These are phyloP conservation scores for Coriolopsis trogii DNA, from an alignment of 1,284 basidiomycete genomes.

Conservation along the genomic window DNA sequence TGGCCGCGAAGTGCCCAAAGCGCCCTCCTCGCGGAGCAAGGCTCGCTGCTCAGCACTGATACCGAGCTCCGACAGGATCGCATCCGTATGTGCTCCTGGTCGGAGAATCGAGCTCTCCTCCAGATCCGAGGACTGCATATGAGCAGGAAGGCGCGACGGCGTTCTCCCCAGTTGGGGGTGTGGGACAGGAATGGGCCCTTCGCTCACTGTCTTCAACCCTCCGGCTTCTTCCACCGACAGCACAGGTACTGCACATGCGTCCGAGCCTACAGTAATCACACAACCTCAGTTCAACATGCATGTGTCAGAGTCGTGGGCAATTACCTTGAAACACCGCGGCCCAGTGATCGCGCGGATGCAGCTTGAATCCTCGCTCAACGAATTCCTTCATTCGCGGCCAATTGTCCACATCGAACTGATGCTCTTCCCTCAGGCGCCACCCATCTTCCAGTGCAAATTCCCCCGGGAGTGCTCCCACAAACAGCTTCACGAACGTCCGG, in stretches of 20 bases:
- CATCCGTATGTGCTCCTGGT: slow-evolving; percentile 56
- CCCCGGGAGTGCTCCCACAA: slow-evolving; percentile 52
- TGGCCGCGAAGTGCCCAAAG: slow-evolving; percentile 11
- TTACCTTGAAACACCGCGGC: slow-evolving; percentile 64
- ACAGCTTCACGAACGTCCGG: slow-evolving; percentile 56
- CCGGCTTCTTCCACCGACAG: slow-evolving; percentile 66
- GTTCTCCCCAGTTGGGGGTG: slow-evolving; percentile 51
- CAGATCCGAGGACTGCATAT: slow-evolving; percentile 8
- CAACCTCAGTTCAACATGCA: background rate
- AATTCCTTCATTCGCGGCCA: slow-evolving; percentile 68
- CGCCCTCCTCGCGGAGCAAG: slow-evolving; percentile 20
- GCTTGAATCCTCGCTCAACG: slow-evolving; percentile 64
- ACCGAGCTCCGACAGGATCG: slow-evolving; percentile 33
- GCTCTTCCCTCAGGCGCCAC: slow-evolving; percentile 57
- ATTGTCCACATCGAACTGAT: slow-evolving; percentile 51
- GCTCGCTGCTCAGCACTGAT: slow-evolving; percentile 14
- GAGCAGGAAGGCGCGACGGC: slow-evolving; percentile 18
- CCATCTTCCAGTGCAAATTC: slow-evolving; percentile 38
- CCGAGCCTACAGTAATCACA: slow-evolving; percentile 50
- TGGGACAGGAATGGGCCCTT: slow-evolving; percentile 42
- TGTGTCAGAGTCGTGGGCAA: slow-evolving; percentile 14
- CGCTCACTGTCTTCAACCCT: slow-evolving; percentile 32
- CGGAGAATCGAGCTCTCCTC: slow-evolving; percentile 33
- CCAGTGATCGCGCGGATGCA: slow-evolving; percentile 72
- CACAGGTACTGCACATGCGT: slow-evolving; percentile 79